These are phyloP conservation scores for Moniliophthora roreri DNA, from an alignment of 1,284 basidiomycete genomes.

Conservation along the genomic window DNA sequence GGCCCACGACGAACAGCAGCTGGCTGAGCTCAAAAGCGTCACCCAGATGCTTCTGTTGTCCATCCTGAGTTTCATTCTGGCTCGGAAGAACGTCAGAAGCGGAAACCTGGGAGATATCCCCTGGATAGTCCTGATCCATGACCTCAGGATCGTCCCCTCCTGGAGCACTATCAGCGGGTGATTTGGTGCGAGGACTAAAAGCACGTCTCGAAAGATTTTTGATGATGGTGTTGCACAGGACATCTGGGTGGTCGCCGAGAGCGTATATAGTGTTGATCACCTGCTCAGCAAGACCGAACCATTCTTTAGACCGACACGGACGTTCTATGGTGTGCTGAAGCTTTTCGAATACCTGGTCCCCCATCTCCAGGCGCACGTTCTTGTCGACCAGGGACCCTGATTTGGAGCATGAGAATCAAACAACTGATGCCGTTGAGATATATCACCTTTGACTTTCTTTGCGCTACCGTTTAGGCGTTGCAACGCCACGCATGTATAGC, in stretches of 20 bases:
- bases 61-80: conserved; percentile 20
- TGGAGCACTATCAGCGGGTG: conserved; percentile 14
- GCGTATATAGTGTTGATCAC: conserved; percentile 96
- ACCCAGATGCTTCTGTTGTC: conserved; percentile 54
- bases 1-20: conserved; percentile 91
- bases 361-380: conserved; percentile 86
- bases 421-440: background rate
- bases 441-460: conserved; percentile 93
- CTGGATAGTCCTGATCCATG: conserved; percentile 51
- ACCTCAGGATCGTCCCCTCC: conserved; percentile 41
- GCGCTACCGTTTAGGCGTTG: conserved; percentile 91
- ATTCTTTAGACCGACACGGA: conserved; percentile 83
- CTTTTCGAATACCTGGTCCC: conserved; percentile 82
- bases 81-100: conserved; percentile 7
- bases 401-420: background rate
- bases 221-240: conserved; percentile 81
- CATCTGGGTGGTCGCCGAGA: conserved; percentile 91
- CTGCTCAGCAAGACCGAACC: conserved; percentile 97
- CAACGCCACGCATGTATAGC: conserved; percentile 92
- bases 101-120: conserved; percentile 18
- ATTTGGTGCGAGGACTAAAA: conserved; percentile 48
- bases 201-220: conserved; percentile 77
- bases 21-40: conserved; percentile 90
- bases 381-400: conserved; percentile 87
- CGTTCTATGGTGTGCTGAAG: conserved; percentile 79